A percentile compares a stretch with the other conserved stretches of the same genome.
Conservation (phyloP, 1,284 basidiomycete genomes). For the Papiliotrema terrestris region DNA sequence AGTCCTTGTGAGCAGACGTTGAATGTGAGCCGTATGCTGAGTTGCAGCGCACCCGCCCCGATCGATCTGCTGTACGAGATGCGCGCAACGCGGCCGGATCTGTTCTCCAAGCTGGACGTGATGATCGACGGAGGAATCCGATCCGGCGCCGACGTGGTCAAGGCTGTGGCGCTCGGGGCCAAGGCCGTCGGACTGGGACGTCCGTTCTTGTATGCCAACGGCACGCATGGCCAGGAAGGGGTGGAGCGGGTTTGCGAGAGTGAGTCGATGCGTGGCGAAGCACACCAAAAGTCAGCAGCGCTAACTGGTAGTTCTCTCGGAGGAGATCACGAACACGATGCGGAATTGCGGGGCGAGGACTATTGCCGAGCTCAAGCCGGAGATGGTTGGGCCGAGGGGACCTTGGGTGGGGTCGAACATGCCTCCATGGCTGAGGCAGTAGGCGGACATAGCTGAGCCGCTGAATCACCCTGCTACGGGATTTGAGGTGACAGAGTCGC, state of each 20-base stretch:
- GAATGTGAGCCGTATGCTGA: background rate
- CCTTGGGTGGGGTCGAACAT: slow-evolving; percentile 43
- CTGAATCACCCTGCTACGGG: too few relatives aligned
- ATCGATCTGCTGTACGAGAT: slow-evolving; percentile 52
- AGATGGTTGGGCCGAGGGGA: slow-evolving; percentile 60
- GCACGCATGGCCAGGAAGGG: slow-evolving; percentile 54
- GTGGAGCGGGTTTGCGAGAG: slow-evolving; percentile 52
- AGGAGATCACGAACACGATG: slow-evolving; percentile 56
- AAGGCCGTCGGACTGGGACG: slow-evolving; percentile 57
- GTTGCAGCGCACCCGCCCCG: slow-evolving; percentile 43
- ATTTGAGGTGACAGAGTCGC: too few relatives aligned
- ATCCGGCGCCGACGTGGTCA: slow-evolving; percentile 56
- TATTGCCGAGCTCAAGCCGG: slow-evolving; percentile 65
- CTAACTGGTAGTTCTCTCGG: slow-evolving; percentile 48
- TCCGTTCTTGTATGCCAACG: slow-evolving; percentile 55
- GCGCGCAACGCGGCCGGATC: slow-evolving; percentile 50
- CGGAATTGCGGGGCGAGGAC: slow-evolving; percentile 52
- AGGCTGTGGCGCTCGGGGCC: slow-evolving; percentile 57
- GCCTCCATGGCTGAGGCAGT: slow-evolving; percentile 25
- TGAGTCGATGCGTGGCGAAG: slow-evolving; percentile 26
- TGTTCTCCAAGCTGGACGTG: slow-evolving; percentile 54
- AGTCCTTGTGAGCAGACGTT: slow-evolving; percentile 3
- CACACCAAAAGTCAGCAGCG: background rate
- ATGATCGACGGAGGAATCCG: slow-evolving; percentile 57
- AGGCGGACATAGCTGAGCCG: too few relatives aligned